A percentile compares a stretch with the other conserved stretches of the same genome.
These are phyloP conservation scores for Yamadazyma trypodendri DNA, from an alignment of 1,139 yeast genomes.

Conservation along the genomic window DNA sequence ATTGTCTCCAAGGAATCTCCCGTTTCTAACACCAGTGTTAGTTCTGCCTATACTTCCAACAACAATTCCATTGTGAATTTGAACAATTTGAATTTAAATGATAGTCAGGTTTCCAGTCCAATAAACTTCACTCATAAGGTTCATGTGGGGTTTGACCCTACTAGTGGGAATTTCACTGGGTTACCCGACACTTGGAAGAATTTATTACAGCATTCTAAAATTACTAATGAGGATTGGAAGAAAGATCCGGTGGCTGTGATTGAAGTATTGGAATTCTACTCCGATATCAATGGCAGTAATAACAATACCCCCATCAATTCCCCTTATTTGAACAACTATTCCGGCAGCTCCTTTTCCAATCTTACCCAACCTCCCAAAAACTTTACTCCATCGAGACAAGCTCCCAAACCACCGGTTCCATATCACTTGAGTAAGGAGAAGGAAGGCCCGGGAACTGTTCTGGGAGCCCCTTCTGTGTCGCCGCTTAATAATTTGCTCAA, in stretches of 20 bases:
- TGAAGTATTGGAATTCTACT: constrained; percentile 88
- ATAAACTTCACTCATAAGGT: constrained; percentile 73
- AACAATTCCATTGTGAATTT: constrained; percentile 3
- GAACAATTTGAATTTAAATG: constrained; percentile 16
- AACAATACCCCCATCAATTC: constrained; percentile 30
- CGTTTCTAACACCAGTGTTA: background rate
- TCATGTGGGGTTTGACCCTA: constrained; percentile 63
- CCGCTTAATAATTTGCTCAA: constrained; percentile 37
- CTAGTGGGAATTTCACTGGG: constrained; percentile 73
- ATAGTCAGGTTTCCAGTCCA: constrained; percentile 63
- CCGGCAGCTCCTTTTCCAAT: constrained; percentile 12
- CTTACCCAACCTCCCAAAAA: constrained; percentile 17
- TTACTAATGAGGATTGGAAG: constrained; percentile 80
- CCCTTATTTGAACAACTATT: constrained; percentile 16
- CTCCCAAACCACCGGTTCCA: constrained; percentile 48
- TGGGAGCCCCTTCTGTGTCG: constrained; percentile 22
- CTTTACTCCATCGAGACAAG: constrained; percentile 39
- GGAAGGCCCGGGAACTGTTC: background rate
- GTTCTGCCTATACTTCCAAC: background rate
- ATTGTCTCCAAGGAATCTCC: constrained; percentile 11
- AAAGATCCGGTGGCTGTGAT: constrained; percentile 84
- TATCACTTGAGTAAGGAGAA: constrained; percentile 27
- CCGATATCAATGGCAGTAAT: constrained; percentile 40
- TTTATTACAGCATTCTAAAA: constrained; percentile 70
- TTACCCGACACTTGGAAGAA: constrained; percentile 80